These are phyloP conservation scores for Paecilomyces fulvus DNA, from an alignment of 2,329 filamentous ascomycete species.

Conservation along the genomic window DNA sequence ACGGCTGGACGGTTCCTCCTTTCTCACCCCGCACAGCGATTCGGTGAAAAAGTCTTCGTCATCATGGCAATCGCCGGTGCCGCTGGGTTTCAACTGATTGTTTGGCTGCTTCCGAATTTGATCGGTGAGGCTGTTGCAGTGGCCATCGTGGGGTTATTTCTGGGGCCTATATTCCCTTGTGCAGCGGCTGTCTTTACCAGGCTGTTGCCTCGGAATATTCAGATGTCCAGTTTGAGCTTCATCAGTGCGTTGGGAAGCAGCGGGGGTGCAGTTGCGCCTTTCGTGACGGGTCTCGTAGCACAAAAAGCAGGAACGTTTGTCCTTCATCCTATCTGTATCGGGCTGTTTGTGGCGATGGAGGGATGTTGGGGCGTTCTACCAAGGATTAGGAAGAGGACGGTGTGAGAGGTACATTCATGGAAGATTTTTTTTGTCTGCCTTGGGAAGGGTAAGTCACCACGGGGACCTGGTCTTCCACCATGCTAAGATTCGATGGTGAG, in stretches of 20 bases:
- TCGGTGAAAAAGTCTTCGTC: conserved; percentile 66
- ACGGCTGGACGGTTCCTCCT: conserved; percentile 69
- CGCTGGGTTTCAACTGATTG: conserved; percentile 61
- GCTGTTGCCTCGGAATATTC: conserved; percentile 27
- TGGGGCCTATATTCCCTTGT: conserved; percentile 75
- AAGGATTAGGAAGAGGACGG: conserved; percentile 33
- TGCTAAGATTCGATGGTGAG: neutral
- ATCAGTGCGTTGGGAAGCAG: conserved; percentile 34
- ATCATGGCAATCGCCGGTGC: conserved; percentile 54
- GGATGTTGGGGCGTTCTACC: conserved; percentile 46
- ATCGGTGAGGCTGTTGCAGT: conserved; percentile 60
- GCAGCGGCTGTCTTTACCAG: conserved; percentile 33
- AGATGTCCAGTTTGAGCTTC: conserved; percentile 32
- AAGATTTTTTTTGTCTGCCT: neutral
- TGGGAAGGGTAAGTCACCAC: neutral
- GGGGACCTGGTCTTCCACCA: neutral
- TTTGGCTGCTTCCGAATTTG: conserved; percentile 69
- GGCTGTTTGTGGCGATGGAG: conserved; percentile 46
- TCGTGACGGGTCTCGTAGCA: conserved; percentile 41
- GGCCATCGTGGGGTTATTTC: conserved; percentile 60
- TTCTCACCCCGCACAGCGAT: conserved; percentile 53
- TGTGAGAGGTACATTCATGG: neutral
- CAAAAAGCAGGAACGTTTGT: conserved; percentile 41
- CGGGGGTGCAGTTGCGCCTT: conserved; percentile 36
- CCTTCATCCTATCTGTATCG: conserved; percentile 49